Evolutionary conservation across 768 basidiomycete species (phyloP).

Genomic region (Coprinopsis cinerea): DNA sequence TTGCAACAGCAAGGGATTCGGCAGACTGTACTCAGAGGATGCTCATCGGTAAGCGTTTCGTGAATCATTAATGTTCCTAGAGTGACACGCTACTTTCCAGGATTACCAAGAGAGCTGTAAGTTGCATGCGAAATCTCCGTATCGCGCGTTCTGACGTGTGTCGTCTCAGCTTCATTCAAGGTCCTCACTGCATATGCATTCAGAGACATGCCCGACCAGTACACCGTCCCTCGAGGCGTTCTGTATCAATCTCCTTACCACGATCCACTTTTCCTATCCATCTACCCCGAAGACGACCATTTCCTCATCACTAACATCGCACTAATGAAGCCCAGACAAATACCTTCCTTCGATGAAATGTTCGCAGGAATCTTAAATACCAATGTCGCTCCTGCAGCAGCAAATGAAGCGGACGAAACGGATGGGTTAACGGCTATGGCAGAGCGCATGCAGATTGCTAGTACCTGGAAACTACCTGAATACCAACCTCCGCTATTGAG

Average conservation of each 20-base stretch:
- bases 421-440: background rate
- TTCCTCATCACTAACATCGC: slow-evolving; percentile 43
- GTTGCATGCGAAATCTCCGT: slow-evolving; percentile 16
- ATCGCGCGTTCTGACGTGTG: background rate
- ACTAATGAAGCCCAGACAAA: slow-evolving; percentile 37
- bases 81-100: slow-evolving; percentile 35
- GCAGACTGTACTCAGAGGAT: slow-evolving; percentile 40
- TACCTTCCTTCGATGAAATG: slow-evolving; percentile 37
- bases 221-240: slow-evolving; percentile 30
- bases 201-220: slow-evolving; percentile 29
- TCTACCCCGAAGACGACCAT: slow-evolving; percentile 30
- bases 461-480: background rate
- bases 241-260: slow-evolving; percentile 38
- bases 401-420: slow-evolving; percentile 5
- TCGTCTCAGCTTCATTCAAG: slow-evolving; percentile 55
- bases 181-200: slow-evolving; percentile 46
- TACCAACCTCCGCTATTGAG: background rate
- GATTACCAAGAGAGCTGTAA: slow-evolving; percentile 75
- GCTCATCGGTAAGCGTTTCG: slow-evolving; percentile 45
- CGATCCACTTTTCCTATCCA: slow-evolving; percentile 48
- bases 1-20: slow-evolving; percentile 12
- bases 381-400: slow-evolving; percentile 7
- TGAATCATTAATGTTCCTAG: too few species aligned
- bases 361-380: slow-evolving; percentile 16
- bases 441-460: slow-evolving; percentile 7